Conservation (phyloP, 2,329 filamentous ascomycete genomes). For the Grosmannia penicillata region DNA sequence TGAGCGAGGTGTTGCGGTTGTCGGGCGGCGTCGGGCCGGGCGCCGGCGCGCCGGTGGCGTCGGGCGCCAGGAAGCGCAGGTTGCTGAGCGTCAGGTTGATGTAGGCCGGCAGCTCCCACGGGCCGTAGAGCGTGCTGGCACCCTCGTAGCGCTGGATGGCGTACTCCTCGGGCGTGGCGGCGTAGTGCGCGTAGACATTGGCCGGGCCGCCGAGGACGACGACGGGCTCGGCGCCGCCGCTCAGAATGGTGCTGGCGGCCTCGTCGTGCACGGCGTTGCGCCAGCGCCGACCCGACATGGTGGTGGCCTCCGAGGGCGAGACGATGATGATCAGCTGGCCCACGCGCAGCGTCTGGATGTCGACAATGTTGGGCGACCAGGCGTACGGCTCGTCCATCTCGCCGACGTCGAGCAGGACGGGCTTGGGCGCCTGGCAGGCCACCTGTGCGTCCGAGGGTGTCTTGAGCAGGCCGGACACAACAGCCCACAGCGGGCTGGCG, state of each 20-base stretch:
- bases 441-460: conserved; percentile 53
- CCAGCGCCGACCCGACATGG: conserved; percentile 85
- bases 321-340: conserved; percentile 76
- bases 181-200: conserved; percentile 81
- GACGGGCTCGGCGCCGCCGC: conserved; percentile 37
- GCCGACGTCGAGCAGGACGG: conserved; percentile 75
- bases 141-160: conserved; percentile 62
- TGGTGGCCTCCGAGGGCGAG: conserved; percentile 77
- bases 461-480: conserved; percentile 57
- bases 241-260: conserved; percentile 24
- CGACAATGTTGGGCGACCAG: conserved; percentile 81
- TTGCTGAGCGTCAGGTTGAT: conserved; percentile 70
- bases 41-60: conserved; percentile 25
- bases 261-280: conserved; percentile 49
- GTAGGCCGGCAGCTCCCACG: conserved; percentile 69
- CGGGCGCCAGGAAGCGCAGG: conserved; percentile 48
- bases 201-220: conserved; percentile 79
- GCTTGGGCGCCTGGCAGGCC: conserved; percentile 66
- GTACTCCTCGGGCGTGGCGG: conserved; percentile 69
- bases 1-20: conserved; percentile 60
- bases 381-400: conserved; percentile 59
- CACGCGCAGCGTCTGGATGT: conserved; percentile 69
- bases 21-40: conserved; percentile 57
- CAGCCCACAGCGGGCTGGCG: conserved; percentile 61
- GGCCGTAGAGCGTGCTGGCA: conserved; percentile 81